Evolutionary conservation across 768 basidiomycete species (phyloP).

Genomic region (Tulasnella sp.): DNA sequence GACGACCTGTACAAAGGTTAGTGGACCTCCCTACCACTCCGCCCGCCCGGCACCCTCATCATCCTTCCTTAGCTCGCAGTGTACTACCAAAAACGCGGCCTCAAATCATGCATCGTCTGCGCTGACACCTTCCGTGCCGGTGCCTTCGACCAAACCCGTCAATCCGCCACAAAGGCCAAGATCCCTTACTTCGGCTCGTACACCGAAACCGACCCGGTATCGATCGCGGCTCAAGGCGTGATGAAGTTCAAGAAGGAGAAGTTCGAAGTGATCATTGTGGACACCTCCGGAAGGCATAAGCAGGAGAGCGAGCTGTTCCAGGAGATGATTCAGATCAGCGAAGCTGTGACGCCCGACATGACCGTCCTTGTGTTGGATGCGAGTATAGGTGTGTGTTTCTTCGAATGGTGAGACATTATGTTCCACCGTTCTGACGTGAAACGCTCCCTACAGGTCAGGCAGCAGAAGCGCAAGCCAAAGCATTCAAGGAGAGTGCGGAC

Average conservation of each 20-base stretch:
- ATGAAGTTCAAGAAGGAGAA: constrained; percentile 96
- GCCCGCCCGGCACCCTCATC: neutral
- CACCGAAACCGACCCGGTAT: constrained; percentile 96
- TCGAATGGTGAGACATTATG: no score
- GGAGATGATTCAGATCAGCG: constrained; percentile 96
- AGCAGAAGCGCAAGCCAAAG: constrained; percentile 90
- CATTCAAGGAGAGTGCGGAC: constrained; percentile 96
- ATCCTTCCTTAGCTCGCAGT: constrained; percentile 64
- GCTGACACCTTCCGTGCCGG: constrained; percentile 99
- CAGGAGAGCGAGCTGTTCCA: constrained; percentile 95
- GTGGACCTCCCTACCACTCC: constrained; percentile 13
- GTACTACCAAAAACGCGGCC: constrained; percentile 93
- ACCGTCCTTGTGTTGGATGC: constrained; percentile 94
- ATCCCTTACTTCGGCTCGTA: constrained; percentile 99
- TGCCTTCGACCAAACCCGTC: constrained; percentile 97
- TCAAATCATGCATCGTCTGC: constrained; percentile 96
- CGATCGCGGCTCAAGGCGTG: constrained; percentile 91
- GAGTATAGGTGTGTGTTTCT: constrained; percentile 66
- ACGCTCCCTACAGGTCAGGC: constrained; percentile 68
- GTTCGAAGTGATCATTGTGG: constrained; percentile 98
- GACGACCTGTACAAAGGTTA: constrained; percentile 89
- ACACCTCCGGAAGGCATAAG: constrained; percentile 95
- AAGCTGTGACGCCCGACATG: constrained; percentile 93
- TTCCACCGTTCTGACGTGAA: neutral
- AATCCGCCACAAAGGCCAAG: constrained; percentile 97